Conservation (phyloP, 495 filamentous ascomycete species). For the Penicillium arizonense region DNA sequence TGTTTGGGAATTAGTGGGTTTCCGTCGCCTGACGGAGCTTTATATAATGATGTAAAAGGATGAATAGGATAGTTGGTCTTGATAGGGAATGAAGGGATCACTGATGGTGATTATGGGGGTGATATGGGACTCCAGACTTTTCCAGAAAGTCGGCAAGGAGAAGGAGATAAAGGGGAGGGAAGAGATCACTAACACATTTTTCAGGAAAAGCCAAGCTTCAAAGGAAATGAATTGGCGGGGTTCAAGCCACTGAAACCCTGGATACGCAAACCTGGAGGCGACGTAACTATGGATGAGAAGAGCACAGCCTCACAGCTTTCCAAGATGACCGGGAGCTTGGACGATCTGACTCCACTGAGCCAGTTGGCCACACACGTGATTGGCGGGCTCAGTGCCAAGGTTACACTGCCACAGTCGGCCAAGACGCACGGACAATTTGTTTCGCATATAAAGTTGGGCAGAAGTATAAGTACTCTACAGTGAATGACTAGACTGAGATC, state of each 20-base stretch:
- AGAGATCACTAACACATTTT: conserved; percentile 16
- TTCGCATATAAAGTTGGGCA: too few relatives aligned
- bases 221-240: conserved; percentile 11
- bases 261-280: conserved; percentile 6
- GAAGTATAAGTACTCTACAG: too few relatives aligned
- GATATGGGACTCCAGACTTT: background rate
- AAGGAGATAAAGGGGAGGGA: conserved; percentile 2
- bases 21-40: conserved; percentile 1
- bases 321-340: too few relatives aligned
- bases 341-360: too few relatives aligned
- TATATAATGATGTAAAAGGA: background rate
- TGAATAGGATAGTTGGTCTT: too few relatives aligned
- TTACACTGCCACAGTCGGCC: conserved; percentile 3
- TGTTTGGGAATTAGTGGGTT: background rate
- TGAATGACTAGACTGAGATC: too few relatives aligned
- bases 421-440: background rate
- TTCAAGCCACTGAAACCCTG: conserved; percentile 21
- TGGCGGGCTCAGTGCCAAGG: background rate
- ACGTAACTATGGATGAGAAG: background rate
- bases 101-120: background rate
- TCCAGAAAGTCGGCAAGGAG: conserved; percentile 5
- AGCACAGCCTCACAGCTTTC: conserved; percentile 1
- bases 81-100: background rate
- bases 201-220: conserved; percentile 10
- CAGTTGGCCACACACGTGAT: too few relatives aligned